Percentiles rank a stretch among this genome's conserved stretches.
These are phyloP conservation scores for Sarocladium kiliense DNA, from an alignment of 2,329 filamentous ascomycete species.

Conservation along the genomic window DNA sequence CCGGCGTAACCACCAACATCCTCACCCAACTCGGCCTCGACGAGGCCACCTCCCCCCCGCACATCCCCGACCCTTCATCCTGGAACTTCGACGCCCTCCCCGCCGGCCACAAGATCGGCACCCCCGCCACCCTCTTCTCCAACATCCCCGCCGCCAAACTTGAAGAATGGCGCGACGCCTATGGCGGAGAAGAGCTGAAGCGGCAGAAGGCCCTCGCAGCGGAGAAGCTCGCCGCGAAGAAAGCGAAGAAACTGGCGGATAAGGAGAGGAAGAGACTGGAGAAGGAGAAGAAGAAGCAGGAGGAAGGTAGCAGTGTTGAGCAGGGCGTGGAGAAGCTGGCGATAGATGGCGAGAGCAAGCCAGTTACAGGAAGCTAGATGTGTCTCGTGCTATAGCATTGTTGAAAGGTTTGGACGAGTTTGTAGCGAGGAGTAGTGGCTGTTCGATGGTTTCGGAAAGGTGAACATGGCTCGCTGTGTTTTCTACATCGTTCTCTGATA, in stretches of 20 bases:
- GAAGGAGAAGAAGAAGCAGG: conserved; percentile 15
- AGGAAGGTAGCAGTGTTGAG: conserved; percentile 17
- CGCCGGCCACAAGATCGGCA: conserved; percentile 75
- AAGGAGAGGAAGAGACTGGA: conserved; percentile 43
- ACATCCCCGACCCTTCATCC: conserved; percentile 54
- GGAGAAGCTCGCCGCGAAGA: conserved; percentile 45
- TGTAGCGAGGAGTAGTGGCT: neutral
- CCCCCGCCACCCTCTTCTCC: conserved; percentile 74
- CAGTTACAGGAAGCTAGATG: neutral
- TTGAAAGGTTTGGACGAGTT: neutral
- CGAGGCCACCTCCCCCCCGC: conserved; percentile 34
- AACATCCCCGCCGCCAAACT: conserved; percentile 77
- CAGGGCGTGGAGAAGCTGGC: conserved; percentile 7
- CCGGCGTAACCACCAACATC: conserved; percentile 69
- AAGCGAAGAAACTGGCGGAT: conserved; percentile 43
- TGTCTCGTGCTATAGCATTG: neutral
- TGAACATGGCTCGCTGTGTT: neutral
- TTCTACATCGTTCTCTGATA: neutral
- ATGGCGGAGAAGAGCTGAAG: conserved; percentile 59
- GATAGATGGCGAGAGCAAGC: conserved; percentile 5
- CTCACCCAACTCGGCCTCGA: conserved; percentile 61
- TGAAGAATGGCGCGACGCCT: conserved; percentile 75
- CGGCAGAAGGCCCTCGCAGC: conserved; percentile 61
- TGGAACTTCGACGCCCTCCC: conserved; percentile 60
- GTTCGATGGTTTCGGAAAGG: neutral